Conservation (phyloP, 2,329 filamentous ascomycete genomes). For the Beauveria rudraprayagi region DNA sequence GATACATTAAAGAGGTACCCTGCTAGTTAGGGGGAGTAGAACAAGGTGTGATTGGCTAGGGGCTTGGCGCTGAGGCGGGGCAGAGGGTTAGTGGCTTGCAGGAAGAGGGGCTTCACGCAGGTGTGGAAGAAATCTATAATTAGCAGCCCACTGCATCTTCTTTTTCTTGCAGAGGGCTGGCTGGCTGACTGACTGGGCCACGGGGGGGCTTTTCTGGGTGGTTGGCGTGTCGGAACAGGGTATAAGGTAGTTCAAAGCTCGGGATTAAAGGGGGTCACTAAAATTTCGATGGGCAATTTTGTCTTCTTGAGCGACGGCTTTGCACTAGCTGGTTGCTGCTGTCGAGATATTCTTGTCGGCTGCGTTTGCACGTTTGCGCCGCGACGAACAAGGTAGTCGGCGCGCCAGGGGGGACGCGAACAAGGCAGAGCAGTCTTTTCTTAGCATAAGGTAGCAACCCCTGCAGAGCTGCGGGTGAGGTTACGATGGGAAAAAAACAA, state of each 20-base stretch:
- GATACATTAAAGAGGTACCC: not conserved
- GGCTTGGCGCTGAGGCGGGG: slow-evolving; percentile 3
- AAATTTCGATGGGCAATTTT: no score
- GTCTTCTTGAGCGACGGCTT: not conserved
- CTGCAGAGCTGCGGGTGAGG: not conserved
- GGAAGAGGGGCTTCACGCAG: not conserved
- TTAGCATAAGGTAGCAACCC: not conserved
- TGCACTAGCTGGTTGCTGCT: not conserved
- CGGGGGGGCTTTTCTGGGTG: not conserved
- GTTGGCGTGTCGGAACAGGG: not conserved
- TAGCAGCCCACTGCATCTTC: not conserved
- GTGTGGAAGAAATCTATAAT: slow-evolving; percentile 1
- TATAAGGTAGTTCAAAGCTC: no score
- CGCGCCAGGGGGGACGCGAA: not conserved
- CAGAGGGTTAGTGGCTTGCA: slow-evolving; percentile 1
- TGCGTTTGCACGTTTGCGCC: not conserved
- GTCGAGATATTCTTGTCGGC: not conserved
- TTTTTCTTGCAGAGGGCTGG: not conserved
- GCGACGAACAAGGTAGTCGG: not conserved
- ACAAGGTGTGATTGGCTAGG: not conserved
- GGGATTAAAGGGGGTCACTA: no score
- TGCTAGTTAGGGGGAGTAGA: not conserved
- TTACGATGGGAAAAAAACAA: no score
- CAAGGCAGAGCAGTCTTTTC: not conserved
- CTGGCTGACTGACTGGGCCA: not conserved